Percentiles rank a stretch among this genome's conserved stretches.
Conservation (phyloP, 2,329 filamentous ascomycete genomes). For the Diaporthe nobilis region DNA sequence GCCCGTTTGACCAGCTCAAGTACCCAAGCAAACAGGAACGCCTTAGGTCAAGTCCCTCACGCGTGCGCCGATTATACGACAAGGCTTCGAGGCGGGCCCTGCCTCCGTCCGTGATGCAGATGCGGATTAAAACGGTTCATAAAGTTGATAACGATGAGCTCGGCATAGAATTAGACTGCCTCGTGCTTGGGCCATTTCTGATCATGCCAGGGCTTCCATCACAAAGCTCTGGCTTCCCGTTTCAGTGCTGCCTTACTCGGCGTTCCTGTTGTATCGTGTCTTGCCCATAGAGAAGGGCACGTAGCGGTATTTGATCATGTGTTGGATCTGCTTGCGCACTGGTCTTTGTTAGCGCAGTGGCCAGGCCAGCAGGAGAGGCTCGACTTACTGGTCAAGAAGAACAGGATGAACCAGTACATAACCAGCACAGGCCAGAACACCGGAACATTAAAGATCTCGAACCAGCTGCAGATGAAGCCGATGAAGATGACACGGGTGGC, state of each 20-base stretch:
- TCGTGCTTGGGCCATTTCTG: slow-evolving; percentile 10
- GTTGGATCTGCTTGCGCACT: slow-evolving; percentile 99
- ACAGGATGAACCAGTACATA: slow-evolving; percentile 98
- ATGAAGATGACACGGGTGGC: slow-evolving; percentile 90
- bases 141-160: slow-evolving; percentile 33
- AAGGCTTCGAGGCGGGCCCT: slow-evolving; percentile 26
- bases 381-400: slow-evolving; percentile 90
- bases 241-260: slow-evolving; percentile 52
- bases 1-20: slow-evolving; percentile 21
- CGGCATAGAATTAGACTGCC: slow-evolving; percentile 37
- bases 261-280: slow-evolving; percentile 80
- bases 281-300: slow-evolving; percentile 95
- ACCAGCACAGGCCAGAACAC: slow-evolving; percentile 99
- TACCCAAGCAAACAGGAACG: slow-evolving; percentile 38
- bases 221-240: not conserved
- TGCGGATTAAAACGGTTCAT: slow-evolving; percentile 42
- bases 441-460: slow-evolving; percentile 93
- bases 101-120: slow-evolving; percentile 38
- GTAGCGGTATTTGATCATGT: slow-evolving; percentile 99
- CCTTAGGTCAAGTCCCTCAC: slow-evolving; percentile 29
- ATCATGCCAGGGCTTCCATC: not conserved
- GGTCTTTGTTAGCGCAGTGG: slow-evolving; percentile 35
- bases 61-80: slow-evolving; percentile 37
- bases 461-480: slow-evolving; percentile 91
- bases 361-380: not conserved